Evolutionary conservation across 257 asterid genomes (phyloP).

Genomic region (Sherardia arvensis): DNA sequence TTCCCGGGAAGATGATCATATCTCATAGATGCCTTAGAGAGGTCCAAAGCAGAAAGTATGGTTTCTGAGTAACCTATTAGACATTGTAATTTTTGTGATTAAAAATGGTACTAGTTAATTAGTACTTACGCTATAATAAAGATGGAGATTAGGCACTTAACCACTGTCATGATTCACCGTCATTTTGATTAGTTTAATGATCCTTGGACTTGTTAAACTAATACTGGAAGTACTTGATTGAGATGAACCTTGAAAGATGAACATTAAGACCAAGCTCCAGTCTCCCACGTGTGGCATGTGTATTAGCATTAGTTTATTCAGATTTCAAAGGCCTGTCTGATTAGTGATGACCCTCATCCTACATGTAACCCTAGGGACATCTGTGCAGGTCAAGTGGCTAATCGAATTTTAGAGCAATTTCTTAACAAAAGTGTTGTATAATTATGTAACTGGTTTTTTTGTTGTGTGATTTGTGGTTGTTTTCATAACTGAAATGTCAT

Average conservation of each 20-base stretch:
- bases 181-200: constrained; percentile 12
- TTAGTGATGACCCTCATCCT: constrained; percentile 58
- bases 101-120: not conserved
- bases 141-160: not conserved
- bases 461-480: too few species aligned
- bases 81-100: not conserved
- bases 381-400: too few species aligned
- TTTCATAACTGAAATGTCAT: too few species aligned
- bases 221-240: not conserved
- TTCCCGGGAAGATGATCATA: not conserved
- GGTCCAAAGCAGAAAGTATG: not conserved
- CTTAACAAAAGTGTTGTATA: too few species aligned
- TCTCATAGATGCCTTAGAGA: not conserved
- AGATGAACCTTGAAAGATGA: constrained; percentile 19
- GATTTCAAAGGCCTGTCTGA: constrained; percentile 23
- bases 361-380: constrained; percentile 31
- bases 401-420: not conserved
- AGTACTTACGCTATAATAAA: too few species aligned
- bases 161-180: constrained; percentile 3
- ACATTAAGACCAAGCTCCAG: constrained; percentile 21
- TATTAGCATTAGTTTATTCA: constrained; percentile 45
- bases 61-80: not conserved
- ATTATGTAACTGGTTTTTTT: too few species aligned
- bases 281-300: constrained; percentile 88
- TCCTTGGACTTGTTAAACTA: constrained; percentile 12